phyloP scores from a whole-genome alignment of 225 moss, liverwort and hornwort species.

The Antitrichia curtipendula region DNA sequence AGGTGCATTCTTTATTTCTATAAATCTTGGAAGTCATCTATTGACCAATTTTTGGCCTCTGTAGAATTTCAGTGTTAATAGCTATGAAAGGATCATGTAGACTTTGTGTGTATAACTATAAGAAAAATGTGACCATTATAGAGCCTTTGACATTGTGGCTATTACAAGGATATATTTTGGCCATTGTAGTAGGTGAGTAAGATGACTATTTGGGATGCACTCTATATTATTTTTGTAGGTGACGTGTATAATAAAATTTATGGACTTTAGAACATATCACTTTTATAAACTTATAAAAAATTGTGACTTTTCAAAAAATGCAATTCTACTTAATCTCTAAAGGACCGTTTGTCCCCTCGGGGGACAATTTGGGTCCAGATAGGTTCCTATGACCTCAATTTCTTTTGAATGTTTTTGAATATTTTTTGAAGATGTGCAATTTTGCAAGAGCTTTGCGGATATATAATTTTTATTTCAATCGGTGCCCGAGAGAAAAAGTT shows the following conservation, averaged over 20 bases:
- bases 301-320: not conserved
- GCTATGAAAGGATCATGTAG: too few relatives aligned
- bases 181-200: not conserved
- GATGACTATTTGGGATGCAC: fast-evolving
- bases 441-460: too few relatives aligned
- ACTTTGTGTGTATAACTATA: not conserved
- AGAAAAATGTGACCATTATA: not conserved
- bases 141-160: not conserved
- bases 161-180: too few relatives aligned
- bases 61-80: not conserved
- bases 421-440: too few relatives aligned
- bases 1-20: not conserved
- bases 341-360: too few relatives aligned
- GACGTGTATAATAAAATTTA: fast-evolving
- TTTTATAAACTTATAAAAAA: not conserved
- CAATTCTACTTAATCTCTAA: too few relatives aligned
- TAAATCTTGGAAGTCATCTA: not conserved
- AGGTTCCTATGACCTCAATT: too few relatives aligned
- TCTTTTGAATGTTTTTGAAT: too few relatives aligned
- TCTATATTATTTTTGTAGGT: fast-evolving
- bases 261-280: fast-evolving
- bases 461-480: too few relatives aligned
- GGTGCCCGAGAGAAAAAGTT: too few relatives aligned
- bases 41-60: not conserved
- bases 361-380: too few relatives aligned